phyloP scores from a whole-genome alignment of 306 rosid genomes.

The Cucurbita argyrosperma region DNA sequence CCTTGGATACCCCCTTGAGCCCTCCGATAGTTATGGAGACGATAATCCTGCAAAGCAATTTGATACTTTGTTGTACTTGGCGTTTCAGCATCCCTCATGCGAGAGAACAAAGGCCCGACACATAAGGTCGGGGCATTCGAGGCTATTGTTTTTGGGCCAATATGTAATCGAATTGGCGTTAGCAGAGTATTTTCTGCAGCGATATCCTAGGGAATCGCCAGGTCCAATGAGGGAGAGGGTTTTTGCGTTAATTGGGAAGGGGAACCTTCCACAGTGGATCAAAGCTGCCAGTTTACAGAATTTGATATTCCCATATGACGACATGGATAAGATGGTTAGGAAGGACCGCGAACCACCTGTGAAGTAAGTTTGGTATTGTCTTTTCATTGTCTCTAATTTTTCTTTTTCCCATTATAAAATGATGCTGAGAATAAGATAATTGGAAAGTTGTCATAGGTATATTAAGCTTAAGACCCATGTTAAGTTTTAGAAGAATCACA shows the following conservation, averaged over 20 bases:
- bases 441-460: background rate
- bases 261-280: constrained; percentile 64
- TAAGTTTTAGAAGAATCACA: background rate
- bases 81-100: constrained; percentile 91
- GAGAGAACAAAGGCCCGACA: constrained; percentile 67
- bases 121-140: constrained; percentile 69
- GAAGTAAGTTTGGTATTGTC: constrained; percentile 43
- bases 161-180: constrained; percentile 68
- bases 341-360: constrained; percentile 80
- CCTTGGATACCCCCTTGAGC: constrained; percentile 78
- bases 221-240: constrained; percentile 99
- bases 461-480: background rate
- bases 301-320: constrained; percentile 68
- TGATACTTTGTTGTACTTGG: constrained; percentile 68
- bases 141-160: constrained; percentile 75
- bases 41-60: constrained; percentile 87
- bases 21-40: constrained; percentile 48
- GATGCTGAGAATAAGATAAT: background rate
- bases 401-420: background rate
- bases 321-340: constrained; percentile 59
- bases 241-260: constrained; percentile 70
- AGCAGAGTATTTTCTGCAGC: constrained; percentile 71
- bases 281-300: constrained; percentile 93
- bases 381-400: background rate
- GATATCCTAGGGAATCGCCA: constrained; percentile 93